Percentiles rank a stretch among this genome's conserved stretches.
These are phyloP conservation scores for Annulohypoxylon maeteangense DNA, from an alignment of 495 filamentous ascomycete species.

Conservation along the genomic window DNA sequence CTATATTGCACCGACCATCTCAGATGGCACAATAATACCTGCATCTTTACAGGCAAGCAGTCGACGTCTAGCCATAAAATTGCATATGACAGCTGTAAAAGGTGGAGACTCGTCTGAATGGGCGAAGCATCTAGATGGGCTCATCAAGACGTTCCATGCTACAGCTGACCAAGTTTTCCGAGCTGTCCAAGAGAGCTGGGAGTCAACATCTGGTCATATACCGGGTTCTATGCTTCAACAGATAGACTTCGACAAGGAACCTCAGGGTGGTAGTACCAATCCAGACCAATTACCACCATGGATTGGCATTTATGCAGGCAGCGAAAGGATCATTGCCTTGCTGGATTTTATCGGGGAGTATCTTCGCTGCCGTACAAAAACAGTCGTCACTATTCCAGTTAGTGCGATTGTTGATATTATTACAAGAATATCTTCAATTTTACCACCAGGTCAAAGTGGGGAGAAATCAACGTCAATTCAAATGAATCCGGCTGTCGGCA, in stretches of 20 bases:
- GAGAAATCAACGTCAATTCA: constrained; percentile 53
- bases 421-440: constrained; percentile 73
- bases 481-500: constrained; percentile 73
- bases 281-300: constrained; percentile 69
- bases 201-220: constrained; percentile 65
- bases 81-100: constrained; percentile 81
- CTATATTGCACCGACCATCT: constrained; percentile 67
- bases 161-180: constrained; percentile 80
- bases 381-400: constrained; percentile 70
- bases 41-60: constrained; percentile 61
- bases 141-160: constrained; percentile 69
- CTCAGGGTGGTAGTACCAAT: constrained; percentile 54
- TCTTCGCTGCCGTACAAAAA: constrained; percentile 65
- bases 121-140: constrained; percentile 68
- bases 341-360: constrained; percentile 66
- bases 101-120: constrained; percentile 78
- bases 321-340: constrained; percentile 72
- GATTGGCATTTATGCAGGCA: constrained; percentile 76
- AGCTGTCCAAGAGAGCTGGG: constrained; percentile 80
- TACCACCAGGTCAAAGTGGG: constrained; percentile 58
- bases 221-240: constrained; percentile 50
- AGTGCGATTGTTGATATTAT: constrained; percentile 72
- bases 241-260: constrained; percentile 52
- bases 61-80: constrained; percentile 69
- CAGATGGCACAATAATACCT: constrained; percentile 57